phyloP scores from a whole-genome alignment of 1,139 yeast genomes.

The Lodderomyces theae region DNA sequence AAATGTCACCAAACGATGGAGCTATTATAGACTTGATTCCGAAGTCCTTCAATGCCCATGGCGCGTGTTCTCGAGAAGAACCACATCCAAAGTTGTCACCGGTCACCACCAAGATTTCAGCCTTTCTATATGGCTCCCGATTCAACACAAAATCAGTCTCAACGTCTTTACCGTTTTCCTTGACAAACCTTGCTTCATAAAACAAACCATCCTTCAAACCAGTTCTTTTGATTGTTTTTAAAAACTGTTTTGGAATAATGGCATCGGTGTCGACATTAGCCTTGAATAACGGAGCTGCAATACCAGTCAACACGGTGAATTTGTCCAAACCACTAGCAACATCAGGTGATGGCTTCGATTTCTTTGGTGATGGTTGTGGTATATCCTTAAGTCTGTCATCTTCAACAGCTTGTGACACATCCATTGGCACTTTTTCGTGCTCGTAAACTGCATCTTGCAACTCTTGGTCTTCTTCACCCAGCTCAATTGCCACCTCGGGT shows the following conservation, averaged over 20 bases:
- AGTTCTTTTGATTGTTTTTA: conserved; percentile 95
- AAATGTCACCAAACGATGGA: conserved; percentile 96
- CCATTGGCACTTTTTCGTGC: conserved; percentile 61
- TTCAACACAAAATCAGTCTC: conserved; percentile 88
- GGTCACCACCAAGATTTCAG: conserved; percentile 83
- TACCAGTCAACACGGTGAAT: conserved; percentile 72
- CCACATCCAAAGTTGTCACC: conserved; percentile 99
- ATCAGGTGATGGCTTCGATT: conserved; percentile 23
- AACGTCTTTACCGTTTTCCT: conserved; percentile 73
- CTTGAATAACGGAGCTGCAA: conserved; percentile 90
- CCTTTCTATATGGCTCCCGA: conserved; percentile 72
- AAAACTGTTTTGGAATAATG: conserved; percentile 95
- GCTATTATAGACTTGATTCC: conserved; percentile 96
- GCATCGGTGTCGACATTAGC: conserved; percentile 98
- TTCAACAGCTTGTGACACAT: conserved; percentile 30
- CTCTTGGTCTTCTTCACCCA: conserved; percentile 50
- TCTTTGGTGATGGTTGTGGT: conserved; percentile 43
- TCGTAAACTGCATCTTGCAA: conserved; percentile 68
- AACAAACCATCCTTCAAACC: conserved; percentile 87
- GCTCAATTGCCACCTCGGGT: conserved; percentile 56
- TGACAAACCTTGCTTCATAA: conserved; percentile 79
- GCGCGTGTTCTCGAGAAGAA: conserved; percentile 98
- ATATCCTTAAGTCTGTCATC: conserved; percentile 58
- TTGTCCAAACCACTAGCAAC: conserved; percentile 61
- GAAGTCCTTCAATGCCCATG: conserved; percentile 98